Conservation (phyloP, 441 rosid genomes). For the Aquilaria agallochum region DNA sequence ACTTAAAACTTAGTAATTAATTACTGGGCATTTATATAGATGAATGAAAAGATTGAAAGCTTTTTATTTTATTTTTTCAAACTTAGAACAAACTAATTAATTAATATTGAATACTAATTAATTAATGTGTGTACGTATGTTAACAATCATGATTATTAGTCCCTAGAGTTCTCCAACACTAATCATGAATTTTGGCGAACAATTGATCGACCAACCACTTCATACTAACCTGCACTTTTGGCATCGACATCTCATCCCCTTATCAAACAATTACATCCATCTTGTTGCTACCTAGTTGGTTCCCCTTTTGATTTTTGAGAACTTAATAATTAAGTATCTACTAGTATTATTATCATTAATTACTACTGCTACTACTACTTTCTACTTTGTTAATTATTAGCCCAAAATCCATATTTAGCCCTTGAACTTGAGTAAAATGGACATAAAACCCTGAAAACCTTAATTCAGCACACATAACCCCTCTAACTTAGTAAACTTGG, state of each 20-base stretch:
- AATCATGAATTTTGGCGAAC: constrained; percentile 43
- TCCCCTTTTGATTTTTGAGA: constrained; percentile 11
- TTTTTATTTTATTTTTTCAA: too few relatives aligned
- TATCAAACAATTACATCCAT: constrained; percentile 19
- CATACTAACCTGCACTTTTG: constrained; percentile 40
- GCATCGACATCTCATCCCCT: constrained; percentile 28
- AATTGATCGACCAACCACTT: constrained; percentile 57
- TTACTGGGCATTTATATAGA: too few relatives aligned
- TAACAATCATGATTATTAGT: constrained; percentile 37
- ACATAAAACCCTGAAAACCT: too few relatives aligned
- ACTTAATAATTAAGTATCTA: neutral
- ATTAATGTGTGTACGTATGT: neutral
- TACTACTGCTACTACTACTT: neutral
- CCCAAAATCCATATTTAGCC: too few relatives aligned
- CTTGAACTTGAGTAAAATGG: too few relatives aligned
- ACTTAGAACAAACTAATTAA: too few relatives aligned
- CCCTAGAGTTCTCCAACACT: constrained; percentile 28
- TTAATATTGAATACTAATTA: neutral
- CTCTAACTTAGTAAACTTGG: too few relatives aligned
- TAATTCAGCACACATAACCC: too few relatives aligned
- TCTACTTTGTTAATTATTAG: neutral
- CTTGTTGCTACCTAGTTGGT: constrained; percentile 22
- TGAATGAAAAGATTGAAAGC: too few relatives aligned
- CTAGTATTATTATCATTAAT: neutral
- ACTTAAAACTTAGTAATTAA: too few relatives aligned